These are phyloP conservation scores for Teratosphaeria gauchensis DNA, from an alignment of 2,329 filamentous ascomycete species.

Conservation along the genomic window DNA sequence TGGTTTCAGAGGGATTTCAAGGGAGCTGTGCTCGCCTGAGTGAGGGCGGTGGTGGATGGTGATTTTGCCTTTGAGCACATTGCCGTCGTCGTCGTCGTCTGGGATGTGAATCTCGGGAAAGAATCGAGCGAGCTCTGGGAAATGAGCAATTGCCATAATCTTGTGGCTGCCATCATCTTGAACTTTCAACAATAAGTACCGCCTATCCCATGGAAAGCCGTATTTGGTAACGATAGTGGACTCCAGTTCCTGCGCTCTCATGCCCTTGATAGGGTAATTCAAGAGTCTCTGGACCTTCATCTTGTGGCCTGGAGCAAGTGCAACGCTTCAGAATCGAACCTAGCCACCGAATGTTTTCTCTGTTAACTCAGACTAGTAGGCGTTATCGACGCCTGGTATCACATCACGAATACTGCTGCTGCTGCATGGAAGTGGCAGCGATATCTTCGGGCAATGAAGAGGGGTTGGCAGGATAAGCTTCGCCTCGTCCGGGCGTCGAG, in stretches of 20 bases:
- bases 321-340: too few relatives aligned
- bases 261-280: constrained; percentile 40
- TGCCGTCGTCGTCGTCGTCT: constrained; percentile 18
- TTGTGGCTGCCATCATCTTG: constrained; percentile 16
- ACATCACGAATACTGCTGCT: too few relatives aligned
- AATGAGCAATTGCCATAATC: constrained; percentile 20
- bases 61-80: constrained; percentile 23
- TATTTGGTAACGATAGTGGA: constrained; percentile 32
- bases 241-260: constrained; percentile 30
- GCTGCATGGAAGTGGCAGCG: too few relatives aligned
- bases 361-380: too few relatives aligned
- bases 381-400: too few relatives aligned
- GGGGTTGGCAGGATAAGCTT: neutral
- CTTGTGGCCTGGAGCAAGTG: neutral
- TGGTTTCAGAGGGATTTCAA: constrained; percentile 34
- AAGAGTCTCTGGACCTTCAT: constrained; percentile 31
- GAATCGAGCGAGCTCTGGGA: constrained; percentile 34
- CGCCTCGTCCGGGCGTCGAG: neutral
- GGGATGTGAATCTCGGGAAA: constrained; percentile 27
- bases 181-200: constrained; percentile 33
- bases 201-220: constrained; percentile 38
- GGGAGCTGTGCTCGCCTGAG: constrained; percentile 14
- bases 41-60: constrained; percentile 32
- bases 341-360: too few relatives aligned
- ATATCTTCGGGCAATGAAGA: neutral